Base-by-base conservation (phyloP, 208 protist genomes). In the Wallacemonas sp. region DNA sequence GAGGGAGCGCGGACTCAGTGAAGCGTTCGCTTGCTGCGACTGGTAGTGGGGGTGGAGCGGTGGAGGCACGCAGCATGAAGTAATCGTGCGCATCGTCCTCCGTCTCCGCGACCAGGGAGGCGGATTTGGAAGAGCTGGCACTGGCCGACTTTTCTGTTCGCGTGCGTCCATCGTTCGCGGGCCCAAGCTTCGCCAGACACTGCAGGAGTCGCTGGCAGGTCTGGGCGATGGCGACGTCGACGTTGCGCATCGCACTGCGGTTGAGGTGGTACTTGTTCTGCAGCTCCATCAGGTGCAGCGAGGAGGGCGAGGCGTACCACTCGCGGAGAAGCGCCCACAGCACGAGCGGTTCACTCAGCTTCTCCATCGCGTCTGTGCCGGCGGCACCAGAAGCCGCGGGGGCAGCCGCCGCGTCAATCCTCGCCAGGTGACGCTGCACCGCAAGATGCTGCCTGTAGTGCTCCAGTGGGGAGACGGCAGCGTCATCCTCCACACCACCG, bases 281-380 rank as follows among this genome's bases (percentile, higher is more conserved):
- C 43, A 89, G 69, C 8, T 12, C 9, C 29, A 62, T 26, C 11
- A 78, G 44, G 17, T 74, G 76, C 2, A 70, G 48, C 11, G 44
- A 32, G n/a, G 41, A 76, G 0, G 65, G 52, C 54, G 70, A 81
- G n/a, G 80, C 52, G 60, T 92, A 94, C 85, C 88, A 91, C 16
- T 78, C 66, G 32, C 63, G 74, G 52, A 94, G 26, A 2, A 94
- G n/a, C 6, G 79, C 73, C 0, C 74, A 74, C 54, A 89, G 60
- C 66, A 91, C 39, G 32, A 94, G 70, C 16, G 88, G 88, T 49
- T 94, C 88, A 52, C 88, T 94, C 6, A 92, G 74, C n/a, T 81
- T 61, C 21, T 68, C 65, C 8, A 21, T 58, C 30, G 52, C 4
- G 11, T 6, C 14, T 44, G 56, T 8, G 27, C 38, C 5, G n/a